phyloP scores from a whole-genome alignment of 1,284 basidiomycete genomes.

The Cutaneotrichosporon daszewskae region DNA sequence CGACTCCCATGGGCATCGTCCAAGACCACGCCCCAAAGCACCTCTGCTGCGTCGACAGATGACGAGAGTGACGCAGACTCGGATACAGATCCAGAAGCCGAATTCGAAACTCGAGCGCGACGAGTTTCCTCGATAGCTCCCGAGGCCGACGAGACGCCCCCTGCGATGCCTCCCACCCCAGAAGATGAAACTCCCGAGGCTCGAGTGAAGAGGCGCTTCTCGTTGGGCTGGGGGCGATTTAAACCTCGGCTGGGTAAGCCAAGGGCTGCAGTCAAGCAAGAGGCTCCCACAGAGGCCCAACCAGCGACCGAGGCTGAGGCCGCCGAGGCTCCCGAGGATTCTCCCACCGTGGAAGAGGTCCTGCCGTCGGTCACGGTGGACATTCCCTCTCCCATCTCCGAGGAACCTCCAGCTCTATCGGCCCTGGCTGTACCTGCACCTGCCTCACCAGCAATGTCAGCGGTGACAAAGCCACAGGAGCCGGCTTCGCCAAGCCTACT shows the following conservation, averaged over 20 bases:
- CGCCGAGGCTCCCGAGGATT: not conserved
- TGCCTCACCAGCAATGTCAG: too few species aligned
- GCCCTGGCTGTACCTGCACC: too few species aligned
- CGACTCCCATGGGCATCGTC: conserved; percentile 8
- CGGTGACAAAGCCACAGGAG: not conserved
- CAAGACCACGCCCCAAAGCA: not conserved
- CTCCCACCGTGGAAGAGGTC: too few species aligned
- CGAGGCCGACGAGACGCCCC: conserved; percentile 34
- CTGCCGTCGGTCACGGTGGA: too few species aligned
- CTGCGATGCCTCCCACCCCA: conserved; percentile 4
- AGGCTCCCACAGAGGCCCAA: not conserved
- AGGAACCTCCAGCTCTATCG: too few species aligned
- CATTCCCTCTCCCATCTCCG: too few species aligned
- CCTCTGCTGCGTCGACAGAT: conserved; percentile 7
- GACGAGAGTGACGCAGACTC: conserved; percentile 9
- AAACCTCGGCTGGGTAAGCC: conserved; percentile 23
- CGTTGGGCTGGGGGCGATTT: conserved; percentile 28
- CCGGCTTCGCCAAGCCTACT: not conserved
- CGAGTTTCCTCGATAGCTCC: conserved; percentile 19
- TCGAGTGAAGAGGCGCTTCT: conserved; percentile 21
- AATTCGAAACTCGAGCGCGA: conserved; percentile 3
- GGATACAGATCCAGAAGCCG: conserved; percentile 10
- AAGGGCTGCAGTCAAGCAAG: conserved; percentile 5
- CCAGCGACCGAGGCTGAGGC: not conserved
- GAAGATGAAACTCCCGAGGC: conserved; percentile 9